These are phyloP conservation scores for Hanseniaspora clermontiae DNA, from an alignment of 805 yeast species.

Conservation along the genomic window DNA sequence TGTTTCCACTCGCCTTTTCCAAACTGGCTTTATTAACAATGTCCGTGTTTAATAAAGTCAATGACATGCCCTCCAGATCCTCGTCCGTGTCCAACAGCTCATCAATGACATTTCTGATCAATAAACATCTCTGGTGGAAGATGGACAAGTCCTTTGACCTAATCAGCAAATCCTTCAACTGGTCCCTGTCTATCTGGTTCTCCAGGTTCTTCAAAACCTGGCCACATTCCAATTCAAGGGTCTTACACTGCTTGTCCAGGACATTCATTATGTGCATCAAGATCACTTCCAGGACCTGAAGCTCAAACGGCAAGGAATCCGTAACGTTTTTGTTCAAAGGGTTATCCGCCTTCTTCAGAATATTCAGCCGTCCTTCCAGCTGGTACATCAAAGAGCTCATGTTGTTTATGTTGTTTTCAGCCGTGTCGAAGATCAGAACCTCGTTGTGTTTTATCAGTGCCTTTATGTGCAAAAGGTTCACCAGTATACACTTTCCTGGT, in stretches of 20 bases:
- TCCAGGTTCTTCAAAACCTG: conserved; percentile 58
- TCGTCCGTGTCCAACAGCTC: conserved; percentile 80
- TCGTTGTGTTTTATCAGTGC: conserved; percentile 73
- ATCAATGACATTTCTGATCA: conserved; percentile 71
- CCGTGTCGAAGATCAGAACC: conserved; percentile 70
- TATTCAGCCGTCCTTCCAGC: conserved; percentile 45
- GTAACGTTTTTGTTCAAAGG: conserved; percentile 21
- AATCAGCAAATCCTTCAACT: conserved; percentile 58
- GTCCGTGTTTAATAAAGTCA: conserved; percentile 31
- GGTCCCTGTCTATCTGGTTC: conserved; percentile 63
- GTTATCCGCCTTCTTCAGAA: neutral
- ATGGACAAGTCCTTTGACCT: conserved; percentile 58
- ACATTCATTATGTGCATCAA: conserved; percentile 68
- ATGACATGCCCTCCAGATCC: conserved; percentile 66
- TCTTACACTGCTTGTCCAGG: conserved; percentile 60
- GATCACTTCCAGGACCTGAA: conserved; percentile 71
- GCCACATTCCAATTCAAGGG: conserved; percentile 47
- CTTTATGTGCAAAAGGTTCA: conserved; percentile 75
- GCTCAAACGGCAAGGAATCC: conserved; percentile 50
- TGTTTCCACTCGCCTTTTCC: conserved; percentile 44
- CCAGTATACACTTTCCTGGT: conserved; percentile 55
- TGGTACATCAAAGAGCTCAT: conserved; percentile 70
- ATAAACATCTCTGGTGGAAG: conserved; percentile 60
- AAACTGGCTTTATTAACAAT: conserved; percentile 15
- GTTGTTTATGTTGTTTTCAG: conserved; percentile 42